Base-by-base conservation (phyloP, 2,329 filamentous ascomycete genomes). In the Endothia cerciana region DNA sequence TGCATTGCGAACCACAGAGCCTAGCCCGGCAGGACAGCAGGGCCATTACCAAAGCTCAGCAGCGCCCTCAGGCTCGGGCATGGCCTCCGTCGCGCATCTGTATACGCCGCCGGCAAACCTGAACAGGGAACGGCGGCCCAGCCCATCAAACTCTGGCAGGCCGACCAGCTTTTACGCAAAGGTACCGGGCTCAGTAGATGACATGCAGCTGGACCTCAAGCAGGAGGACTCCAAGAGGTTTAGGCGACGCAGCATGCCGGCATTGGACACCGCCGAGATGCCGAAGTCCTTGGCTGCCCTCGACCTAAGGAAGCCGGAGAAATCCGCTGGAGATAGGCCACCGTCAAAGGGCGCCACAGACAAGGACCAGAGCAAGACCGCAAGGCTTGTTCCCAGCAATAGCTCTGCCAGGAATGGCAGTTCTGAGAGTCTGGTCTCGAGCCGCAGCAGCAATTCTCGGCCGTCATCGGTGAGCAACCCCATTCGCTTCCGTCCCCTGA, bases 191-290 rank as follows among this genome's bases (percentile, higher is more conserved):
- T 72, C 76, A 8, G 78, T 83, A 71, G 92, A 96, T 76, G 92
- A 95, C 71, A 87, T 89, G 74, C 85, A 88, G 64, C 74, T 92
- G 67, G 81, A 83, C 72, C 87, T 82, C 65, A 81, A 83, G 64
- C 76, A 82, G 33, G 92, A 94, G 36, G 84, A 90, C 43, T 86
- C 89, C 11, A 93, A 91, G 77, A 86, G 92, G 74, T 91, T 93
- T 77, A 86, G 93, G 72, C 88, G 93, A 74, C 88, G 93, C 70
- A 97, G 93, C 78, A 86, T 96, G 80, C 92, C 92, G 70, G 90
- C 87, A 22, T 77, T 85, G 67, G 83, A 87, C 76, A 78, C 79
- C 72, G 71, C 78, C 71, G 78, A 82, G 68, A 79, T 79, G 71
- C 74, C 76, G 64, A 78, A 73, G 68, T 73, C 75, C 69, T 62